Evolutionary conservation across 352 stramenopile species (phyloP).

Genomic region (Phytophthora chlamydospora): DNA sequence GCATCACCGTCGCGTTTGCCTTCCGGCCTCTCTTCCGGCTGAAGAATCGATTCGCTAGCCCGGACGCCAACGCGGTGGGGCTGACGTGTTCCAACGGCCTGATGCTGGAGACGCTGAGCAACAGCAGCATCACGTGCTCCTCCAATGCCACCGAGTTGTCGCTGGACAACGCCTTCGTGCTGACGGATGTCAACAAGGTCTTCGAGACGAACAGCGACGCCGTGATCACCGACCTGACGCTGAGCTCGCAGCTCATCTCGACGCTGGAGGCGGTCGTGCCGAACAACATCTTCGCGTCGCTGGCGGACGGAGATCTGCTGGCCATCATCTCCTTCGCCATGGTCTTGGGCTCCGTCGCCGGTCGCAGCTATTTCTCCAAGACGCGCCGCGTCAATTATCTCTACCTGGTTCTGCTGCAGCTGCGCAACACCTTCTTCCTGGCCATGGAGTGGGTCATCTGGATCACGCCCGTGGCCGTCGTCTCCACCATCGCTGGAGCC

Average conservation of each 20-base stretch:
- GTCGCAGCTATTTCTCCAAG: slow-evolving; percentile 65
- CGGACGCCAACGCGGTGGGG: slow-evolving; percentile 42
- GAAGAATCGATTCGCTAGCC: slow-evolving; percentile 18
- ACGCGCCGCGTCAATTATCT: slow-evolving; percentile 66
- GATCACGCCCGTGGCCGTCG: slow-evolving; percentile 64
- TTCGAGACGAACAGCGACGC: slow-evolving; percentile 52
- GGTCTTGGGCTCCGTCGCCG: slow-evolving; percentile 63
- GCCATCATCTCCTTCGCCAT: slow-evolving; percentile 78
- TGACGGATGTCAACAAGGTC: slow-evolving; percentile 55
- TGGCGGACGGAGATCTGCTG: slow-evolving; percentile 58
- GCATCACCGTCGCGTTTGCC: slow-evolving; percentile 58
- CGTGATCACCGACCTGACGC: slow-evolving; percentile 47
- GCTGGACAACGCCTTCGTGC: slow-evolving; percentile 41
- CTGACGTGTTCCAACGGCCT: slow-evolving; percentile 59
- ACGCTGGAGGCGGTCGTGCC: slow-evolving; percentile 68
- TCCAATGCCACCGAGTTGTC: slow-evolving; percentile 29
- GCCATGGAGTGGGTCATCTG: slow-evolving; percentile 75
- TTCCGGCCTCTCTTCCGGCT: slow-evolving; percentile 68
- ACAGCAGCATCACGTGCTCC: slow-evolving; percentile 39
- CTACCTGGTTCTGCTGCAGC: slow-evolving; percentile 68
- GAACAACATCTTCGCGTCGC: slow-evolving; percentile 62
- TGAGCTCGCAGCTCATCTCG: slow-evolving; percentile 67
- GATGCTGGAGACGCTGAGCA: slow-evolving; percentile 38
- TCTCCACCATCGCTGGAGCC: slow-evolving; percentile 67
- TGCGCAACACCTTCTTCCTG: slow-evolving; percentile 77